Evolutionary conservation across 768 basidiomycete genomes (phyloP).

Genomic region (Porpolomopsis calyptriformis): DNA sequence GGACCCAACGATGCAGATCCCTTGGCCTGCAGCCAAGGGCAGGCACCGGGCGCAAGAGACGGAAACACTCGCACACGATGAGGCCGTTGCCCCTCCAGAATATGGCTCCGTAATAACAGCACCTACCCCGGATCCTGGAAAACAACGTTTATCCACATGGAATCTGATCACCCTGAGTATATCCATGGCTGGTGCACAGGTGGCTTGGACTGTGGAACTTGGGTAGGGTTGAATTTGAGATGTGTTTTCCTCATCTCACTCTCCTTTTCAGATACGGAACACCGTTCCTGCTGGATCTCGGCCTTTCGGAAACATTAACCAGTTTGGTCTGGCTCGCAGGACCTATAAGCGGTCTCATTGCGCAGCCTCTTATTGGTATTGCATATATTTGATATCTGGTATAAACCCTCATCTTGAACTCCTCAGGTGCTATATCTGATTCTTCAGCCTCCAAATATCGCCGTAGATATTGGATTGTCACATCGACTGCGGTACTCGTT

Average conservation of each 20-base stretch:
- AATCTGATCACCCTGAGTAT: conserved; percentile 74
- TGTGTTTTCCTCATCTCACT: conserved; percentile 1
- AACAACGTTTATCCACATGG: conserved; percentile 43
- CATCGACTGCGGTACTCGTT: conserved; percentile 75
- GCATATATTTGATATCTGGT: conserved; percentile 11
- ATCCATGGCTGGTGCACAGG: conserved; percentile 90
- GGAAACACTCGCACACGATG: conserved; percentile 19
- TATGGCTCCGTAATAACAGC: not conserved
- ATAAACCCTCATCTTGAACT: conserved; percentile 18
- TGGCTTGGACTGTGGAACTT: conserved; percentile 92
- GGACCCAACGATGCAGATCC: conserved; percentile 69
- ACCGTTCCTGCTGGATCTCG: conserved; percentile 67
- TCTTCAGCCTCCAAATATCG: conserved; percentile 85
- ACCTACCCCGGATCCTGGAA: not conserved
- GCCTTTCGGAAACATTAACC: conserved; percentile 79
- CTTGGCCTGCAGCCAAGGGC: conserved; percentile 51
- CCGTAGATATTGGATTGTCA: conserved; percentile 84
- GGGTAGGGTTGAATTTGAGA: conserved; percentile 56
- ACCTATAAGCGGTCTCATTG: conserved; percentile 88
- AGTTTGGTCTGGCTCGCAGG: conserved; percentile 93
- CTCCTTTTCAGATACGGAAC: conserved; percentile 74
- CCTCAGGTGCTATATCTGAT: conserved; percentile 86
- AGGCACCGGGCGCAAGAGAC: conserved; percentile 20
- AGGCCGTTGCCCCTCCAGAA: conserved; percentile 6
- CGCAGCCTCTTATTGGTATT: conserved; percentile 94